Base-by-base conservation (phyloP, 345 rosid genomes). In the Cochlearia excelsa region DNA sequence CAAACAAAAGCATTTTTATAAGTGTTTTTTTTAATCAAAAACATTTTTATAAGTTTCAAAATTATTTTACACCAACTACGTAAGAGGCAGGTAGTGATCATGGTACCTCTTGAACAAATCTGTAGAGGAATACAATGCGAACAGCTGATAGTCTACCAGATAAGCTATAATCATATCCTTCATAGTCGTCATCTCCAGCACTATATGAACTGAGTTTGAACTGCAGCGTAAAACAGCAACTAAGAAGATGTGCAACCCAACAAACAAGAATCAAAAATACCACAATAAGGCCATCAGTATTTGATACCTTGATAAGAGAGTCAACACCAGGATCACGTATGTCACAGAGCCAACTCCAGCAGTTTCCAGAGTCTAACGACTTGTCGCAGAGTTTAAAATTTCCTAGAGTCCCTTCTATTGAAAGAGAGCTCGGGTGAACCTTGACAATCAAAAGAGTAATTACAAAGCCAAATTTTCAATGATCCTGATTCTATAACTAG, bases 331-430 rank as follows among this genome's bases (percentile, higher is more conserved):
- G 95, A 78, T 89, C 85, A 43, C 99, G 97, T 69, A 93, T 83
- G 78, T 93, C 99, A 74, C 99, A 93, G 66, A 93, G 88, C 97
- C 97, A 93, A 66, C 89, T 75, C 91, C 95, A 89, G 66, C 78
- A 79, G 66, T 84, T 75, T 66, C 82, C 85, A 37, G 74, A 60
- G 67, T 82, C 96, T 60, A 87, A 82, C 23, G 99, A 89, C 95
- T 77, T 81, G 72, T 93, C 99, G 71, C 88, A 70, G 28, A 93
- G 96, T 78, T 84, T 87, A 76, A 93, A 87, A 79, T 93, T 93
- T 71, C 97, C 99, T 59, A 93, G 68, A 55, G 90, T 84, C 66
- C 99, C 91, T 78, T 89, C 97, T 61, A 93, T 67, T 53, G 97
- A 85, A 59, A 87, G 74, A 57, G 99, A 84, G 74, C 95, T 76